phyloP scores from a whole-genome alignment of 139 green algal genomes.

The Chlorella sp. region DNA sequence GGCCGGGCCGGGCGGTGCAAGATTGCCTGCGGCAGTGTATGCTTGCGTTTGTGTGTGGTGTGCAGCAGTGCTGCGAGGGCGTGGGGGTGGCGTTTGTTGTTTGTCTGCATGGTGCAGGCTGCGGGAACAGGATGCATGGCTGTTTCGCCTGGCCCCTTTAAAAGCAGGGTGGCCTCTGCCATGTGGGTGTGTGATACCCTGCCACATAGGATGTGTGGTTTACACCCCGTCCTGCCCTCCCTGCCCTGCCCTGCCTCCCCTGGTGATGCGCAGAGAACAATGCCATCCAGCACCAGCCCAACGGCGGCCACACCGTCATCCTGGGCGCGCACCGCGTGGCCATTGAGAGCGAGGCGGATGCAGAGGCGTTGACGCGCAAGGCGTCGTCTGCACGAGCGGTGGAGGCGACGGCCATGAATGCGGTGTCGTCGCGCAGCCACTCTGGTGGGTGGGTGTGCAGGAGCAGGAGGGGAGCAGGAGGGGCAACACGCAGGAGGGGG shows the following conservation, averaged over 20 bases:
- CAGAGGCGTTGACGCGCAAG: conserved; percentile 67
- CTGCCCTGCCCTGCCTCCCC: background rate
- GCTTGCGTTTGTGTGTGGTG: background rate
- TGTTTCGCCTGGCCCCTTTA: no score
- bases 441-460: conserved; percentile 21
- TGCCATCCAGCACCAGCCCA: conserved; percentile 84
- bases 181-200: background rate
- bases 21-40: background rate
- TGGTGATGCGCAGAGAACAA: conserved; percentile 58
- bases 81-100: background rate
- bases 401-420: conserved; percentile 96
- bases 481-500: no score
- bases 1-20: background rate
- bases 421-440: conserved; percentile 86
- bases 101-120: background rate
- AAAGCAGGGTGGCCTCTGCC: no score
- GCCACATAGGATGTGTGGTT: background rate
- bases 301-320: conserved; percentile 80
- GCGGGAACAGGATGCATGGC: no score
- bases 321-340: conserved; percentile 58
- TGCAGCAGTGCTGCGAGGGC: no score
- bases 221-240: background rate
- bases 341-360: conserved; percentile 66
- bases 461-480: background rate
- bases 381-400: conserved; percentile 73